A percentile compares a stretch with the other conserved stretches of the same genome.
Conservation (phyloP, 108 stramenopile species). For the Fistulifera solaris region DNA sequence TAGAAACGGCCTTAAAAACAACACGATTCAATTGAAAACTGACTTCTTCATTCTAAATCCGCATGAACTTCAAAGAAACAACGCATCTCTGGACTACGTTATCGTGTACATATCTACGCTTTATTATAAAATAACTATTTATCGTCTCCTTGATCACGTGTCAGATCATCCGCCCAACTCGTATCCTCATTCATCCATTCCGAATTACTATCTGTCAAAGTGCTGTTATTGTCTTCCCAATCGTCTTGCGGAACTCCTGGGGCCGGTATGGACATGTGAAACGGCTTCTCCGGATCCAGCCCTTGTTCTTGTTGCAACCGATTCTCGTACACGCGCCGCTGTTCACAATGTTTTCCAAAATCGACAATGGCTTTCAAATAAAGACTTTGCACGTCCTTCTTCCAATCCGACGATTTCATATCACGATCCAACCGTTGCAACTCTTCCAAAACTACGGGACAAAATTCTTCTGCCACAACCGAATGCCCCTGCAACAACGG, state of each 20-base stretch:
- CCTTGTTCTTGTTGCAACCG: constrained; percentile 12
- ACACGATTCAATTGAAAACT: too few species aligned
- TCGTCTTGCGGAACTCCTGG: constrained; percentile 1
- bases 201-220: background rate
- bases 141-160: constrained; percentile 1
- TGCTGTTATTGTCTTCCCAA: background rate
- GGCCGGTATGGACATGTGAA: constrained; percentile 1
- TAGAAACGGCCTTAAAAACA: too few species aligned
- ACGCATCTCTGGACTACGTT: too few species aligned
- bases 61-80: too few species aligned
- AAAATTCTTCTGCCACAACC: background rate
- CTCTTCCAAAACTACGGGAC: background rate
- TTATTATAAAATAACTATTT: background rate
- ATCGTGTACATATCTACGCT: too few species aligned
- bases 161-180: constrained; percentile 5
- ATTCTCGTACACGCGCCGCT: constrained; percentile 17
- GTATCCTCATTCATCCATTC: background rate
- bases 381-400: background rate
- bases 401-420: background rate
- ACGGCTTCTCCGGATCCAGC: background rate
- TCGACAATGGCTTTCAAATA: constrained; percentile 22
- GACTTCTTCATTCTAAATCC: too few species aligned
- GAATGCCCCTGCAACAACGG: constrained; percentile 12
- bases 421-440: background rate
- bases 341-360: constrained; percentile 30